Percentiles rank a stretch among this genome's conserved stretches.
These are phyloP conservation scores for Bisporella sp. DNA, from an alignment of 2,329 filamentous ascomycete genomes.

Conservation along the genomic window DNA sequence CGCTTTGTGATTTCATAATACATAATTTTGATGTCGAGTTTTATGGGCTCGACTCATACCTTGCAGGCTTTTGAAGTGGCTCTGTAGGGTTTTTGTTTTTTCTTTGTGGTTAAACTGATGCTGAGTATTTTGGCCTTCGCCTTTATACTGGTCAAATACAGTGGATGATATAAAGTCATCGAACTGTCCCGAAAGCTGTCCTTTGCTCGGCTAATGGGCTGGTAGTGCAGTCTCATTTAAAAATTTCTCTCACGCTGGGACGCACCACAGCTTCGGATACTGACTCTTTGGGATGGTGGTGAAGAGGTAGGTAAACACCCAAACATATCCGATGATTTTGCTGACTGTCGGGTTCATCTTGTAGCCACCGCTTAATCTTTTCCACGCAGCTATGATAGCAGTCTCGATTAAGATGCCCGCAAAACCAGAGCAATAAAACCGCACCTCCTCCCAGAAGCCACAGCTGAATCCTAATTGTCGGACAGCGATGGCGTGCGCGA, in stretches of 20 bases:
- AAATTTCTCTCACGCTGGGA: neutral
- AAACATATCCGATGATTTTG: conserved; percentile 2
- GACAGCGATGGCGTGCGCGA: neutral
- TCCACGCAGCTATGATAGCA: neutral
- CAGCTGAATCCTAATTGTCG: conserved; percentile 1
- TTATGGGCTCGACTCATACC: too few species aligned
- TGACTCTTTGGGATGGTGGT: conserved; percentile 3
- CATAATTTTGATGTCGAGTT: too few species aligned
- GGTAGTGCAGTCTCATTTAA: too few species aligned
- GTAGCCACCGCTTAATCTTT: neutral
- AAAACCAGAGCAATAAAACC: neutral
- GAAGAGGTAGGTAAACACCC: conserved; percentile 2
- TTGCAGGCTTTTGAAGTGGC: too few species aligned
- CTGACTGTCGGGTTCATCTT: neutral
- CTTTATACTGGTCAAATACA: too few species aligned
- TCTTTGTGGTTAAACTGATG: too few species aligned
- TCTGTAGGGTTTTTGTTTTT: too few species aligned
- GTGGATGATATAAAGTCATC: too few species aligned
- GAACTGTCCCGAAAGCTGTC: too few species aligned
- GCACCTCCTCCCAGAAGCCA: neutral
- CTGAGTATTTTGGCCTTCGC: too few species aligned
- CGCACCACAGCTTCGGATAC: conserved; percentile 2
- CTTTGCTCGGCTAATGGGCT: too few species aligned
- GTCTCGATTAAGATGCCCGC: neutral
- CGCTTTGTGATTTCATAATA: too few species aligned